Evolutionary conservation across 148 eudicot genomes (phyloP).

Genomic region (Amaranthus hypochondriacus): DNA sequence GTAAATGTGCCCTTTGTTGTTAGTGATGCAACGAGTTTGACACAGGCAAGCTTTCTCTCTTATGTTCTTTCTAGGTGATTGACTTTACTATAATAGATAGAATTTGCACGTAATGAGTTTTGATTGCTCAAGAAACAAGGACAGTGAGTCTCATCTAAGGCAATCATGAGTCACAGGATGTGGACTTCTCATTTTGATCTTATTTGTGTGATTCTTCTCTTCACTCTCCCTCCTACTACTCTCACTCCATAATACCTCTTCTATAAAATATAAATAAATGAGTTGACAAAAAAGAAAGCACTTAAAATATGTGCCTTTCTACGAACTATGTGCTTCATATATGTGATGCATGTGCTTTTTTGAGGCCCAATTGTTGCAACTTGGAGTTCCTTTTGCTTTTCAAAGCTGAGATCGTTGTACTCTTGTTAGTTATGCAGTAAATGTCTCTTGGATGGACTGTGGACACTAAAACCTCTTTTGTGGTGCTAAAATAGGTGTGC

Average conservation of each 20-base stretch:
- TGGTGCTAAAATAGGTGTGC: constrained; percentile 6
- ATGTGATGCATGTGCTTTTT: background rate
- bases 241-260: no score
- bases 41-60: constrained; percentile 54
- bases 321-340: background rate
- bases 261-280: no score
- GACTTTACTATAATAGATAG: background rate
- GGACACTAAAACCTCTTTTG: background rate
- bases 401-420: background rate
- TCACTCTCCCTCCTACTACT: background rate
- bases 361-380: background rate
- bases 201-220: background rate
- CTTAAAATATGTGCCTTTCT: background rate
- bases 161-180: background rate
- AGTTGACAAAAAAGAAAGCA: no score
- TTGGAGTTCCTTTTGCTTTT: background rate
- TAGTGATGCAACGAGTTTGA: constrained; percentile 90
- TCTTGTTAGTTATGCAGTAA: background rate
- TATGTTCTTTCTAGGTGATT: background rate
- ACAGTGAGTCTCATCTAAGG: background rate
- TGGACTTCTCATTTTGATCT: background rate
- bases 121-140: background rate
- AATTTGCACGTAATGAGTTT: background rate
- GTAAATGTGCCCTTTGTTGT: constrained; percentile 91
- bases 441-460: background rate